These are phyloP conservation scores for Staphylotrichum tortipilum DNA, from an alignment of 495 filamentous ascomycete genomes.

Conservation along the genomic window DNA sequence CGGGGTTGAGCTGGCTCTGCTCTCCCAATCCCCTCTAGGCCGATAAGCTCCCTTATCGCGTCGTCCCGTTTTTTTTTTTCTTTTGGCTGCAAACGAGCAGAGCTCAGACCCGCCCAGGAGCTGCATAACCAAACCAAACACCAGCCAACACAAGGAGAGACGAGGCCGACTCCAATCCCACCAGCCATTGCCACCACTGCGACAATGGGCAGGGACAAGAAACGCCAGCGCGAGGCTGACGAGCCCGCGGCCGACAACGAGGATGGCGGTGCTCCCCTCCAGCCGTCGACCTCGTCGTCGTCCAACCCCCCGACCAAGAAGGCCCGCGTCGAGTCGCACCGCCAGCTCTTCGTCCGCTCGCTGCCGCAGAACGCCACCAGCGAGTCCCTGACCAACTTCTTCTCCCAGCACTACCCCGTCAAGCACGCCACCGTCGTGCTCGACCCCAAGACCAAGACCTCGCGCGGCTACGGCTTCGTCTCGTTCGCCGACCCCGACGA, in stretches of 20 bases:
- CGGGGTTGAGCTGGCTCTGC: conserved; percentile 4
- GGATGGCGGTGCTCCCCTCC: background rate
- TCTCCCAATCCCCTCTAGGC: conserved; percentile 1
- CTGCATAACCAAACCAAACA: background rate
- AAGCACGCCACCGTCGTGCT: conserved; percentile 86
- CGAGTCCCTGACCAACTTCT: conserved; percentile 73
- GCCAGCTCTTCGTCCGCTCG: conserved; percentile 83
- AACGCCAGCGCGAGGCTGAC: conserved; percentile 25
- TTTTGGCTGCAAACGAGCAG: conserved; percentile 9
- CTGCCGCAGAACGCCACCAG: conserved; percentile 70
- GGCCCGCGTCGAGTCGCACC: conserved; percentile 39
- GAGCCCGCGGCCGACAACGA: conserved; percentile 7
- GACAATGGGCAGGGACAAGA: conserved; percentile 33
- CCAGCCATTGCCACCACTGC: too few species aligned
- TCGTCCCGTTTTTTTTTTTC: conserved; percentile 13
- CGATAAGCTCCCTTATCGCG: conserved; percentile 20
- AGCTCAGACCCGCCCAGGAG: conserved; percentile 4
- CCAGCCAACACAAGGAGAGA: too few species aligned
- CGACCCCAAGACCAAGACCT: conserved; percentile 72
- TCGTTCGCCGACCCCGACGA: conserved; percentile 92
- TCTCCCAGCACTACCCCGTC: conserved; percentile 87
- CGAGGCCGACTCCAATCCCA: too few species aligned
- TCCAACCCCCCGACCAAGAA: conserved; percentile 35
- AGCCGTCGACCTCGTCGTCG: background rate
- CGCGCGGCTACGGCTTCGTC: conserved; percentile 91